phyloP scores from a whole-genome alignment of 2,329 filamentous ascomycete genomes.

The Ceratocystis colombiana region DNA sequence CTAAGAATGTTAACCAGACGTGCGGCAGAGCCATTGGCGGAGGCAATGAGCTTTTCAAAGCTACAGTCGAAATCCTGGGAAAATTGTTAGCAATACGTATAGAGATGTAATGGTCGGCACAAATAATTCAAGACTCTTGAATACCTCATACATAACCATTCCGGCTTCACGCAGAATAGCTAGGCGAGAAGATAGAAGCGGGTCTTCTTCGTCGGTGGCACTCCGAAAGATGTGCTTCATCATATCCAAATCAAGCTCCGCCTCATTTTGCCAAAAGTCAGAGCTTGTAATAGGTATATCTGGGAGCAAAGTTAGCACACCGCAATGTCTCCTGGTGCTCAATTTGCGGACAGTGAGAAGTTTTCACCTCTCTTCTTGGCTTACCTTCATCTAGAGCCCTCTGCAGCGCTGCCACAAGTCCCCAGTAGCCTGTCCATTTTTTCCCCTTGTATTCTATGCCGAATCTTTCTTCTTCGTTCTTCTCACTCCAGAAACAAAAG shows the following conservation, averaged over 20 bases:
- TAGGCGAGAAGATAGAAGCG: slow-evolving; percentile 68
- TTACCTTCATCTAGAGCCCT: slow-evolving; percentile 75
- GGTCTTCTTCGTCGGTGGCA: slow-evolving; percentile 75
- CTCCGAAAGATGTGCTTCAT: slow-evolving; percentile 75
- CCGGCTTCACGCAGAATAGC: slow-evolving; percentile 75
- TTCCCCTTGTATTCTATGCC: slow-evolving; percentile 70
- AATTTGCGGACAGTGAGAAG: too few relatives aligned
- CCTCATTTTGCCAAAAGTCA: slow-evolving; percentile 71
- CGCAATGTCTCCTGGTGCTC: neutral
- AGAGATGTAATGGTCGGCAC: neutral
- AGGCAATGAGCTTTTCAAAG: slow-evolving; percentile 61
- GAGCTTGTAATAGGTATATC: slow-evolving; percentile 82
- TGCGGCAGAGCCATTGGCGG: slow-evolving; percentile 69
- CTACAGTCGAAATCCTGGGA: slow-evolving; percentile 63
- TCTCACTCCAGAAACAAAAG: slow-evolving; percentile 90
- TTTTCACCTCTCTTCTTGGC: slow-evolving; percentile 15
- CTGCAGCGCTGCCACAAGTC: slow-evolving; percentile 76
- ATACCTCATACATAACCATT: slow-evolving; percentile 64
- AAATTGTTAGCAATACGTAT: slow-evolving; percentile 5
- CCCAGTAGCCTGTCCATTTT: slow-evolving; percentile 92
- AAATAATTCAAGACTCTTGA: neutral
- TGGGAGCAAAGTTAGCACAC: slow-evolving; percentile 32
- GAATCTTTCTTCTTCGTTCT: slow-evolving; percentile 60
- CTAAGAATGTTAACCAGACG: slow-evolving; percentile 77
- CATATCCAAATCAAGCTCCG: slow-evolving; percentile 63